These are phyloP conservation scores for Spongospora subterranea DNA, from an alignment of 208 protist genomes.

Conservation along the genomic window DNA sequence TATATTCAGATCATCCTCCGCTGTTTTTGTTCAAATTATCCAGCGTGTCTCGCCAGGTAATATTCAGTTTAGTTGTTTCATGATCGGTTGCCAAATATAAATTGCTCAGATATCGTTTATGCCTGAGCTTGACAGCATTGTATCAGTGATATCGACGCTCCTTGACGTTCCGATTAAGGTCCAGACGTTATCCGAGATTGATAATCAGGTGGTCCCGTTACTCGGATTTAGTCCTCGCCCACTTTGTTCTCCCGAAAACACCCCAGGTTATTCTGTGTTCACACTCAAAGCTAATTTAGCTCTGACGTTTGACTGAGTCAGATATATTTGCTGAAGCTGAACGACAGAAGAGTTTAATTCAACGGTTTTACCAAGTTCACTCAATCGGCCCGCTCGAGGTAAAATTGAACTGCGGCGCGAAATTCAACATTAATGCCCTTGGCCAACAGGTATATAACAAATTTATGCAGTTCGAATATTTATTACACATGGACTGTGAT, in stretches of 20 bases:
- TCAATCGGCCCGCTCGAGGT: not conserved
- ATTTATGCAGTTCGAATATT: not conserved
- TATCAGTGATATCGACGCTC: not conserved
- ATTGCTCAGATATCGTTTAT: not conserved
- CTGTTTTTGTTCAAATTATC: constrained; percentile 41
- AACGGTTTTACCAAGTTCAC: not conserved
- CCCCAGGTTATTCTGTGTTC: constrained; percentile 14
- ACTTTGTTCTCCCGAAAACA: constrained; percentile 9
- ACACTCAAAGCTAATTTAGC: not conserved
- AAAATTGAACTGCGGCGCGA: not conserved
- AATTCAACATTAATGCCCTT: not conserved
- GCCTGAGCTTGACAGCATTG: constrained; percentile 28
- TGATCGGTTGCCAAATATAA: too few species aligned
- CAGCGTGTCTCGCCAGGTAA: not conserved
- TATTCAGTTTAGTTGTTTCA: too few species aligned
- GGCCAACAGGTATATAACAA: constrained; percentile 11
- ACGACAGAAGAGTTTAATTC: constrained; percentile 28
- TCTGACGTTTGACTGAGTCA: not conserved
- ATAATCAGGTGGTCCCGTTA: constrained; percentile 24
- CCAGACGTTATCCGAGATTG: not conserved
- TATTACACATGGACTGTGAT: not conserved
- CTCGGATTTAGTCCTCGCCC: not conserved
- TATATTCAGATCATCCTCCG: constrained; percentile 12
- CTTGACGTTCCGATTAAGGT: constrained; percentile 23
- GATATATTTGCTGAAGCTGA: constrained; percentile 52